Conservation (phyloP, 2,329 filamentous ascomycete species). For the Didymosphaeria variabile region DNA sequence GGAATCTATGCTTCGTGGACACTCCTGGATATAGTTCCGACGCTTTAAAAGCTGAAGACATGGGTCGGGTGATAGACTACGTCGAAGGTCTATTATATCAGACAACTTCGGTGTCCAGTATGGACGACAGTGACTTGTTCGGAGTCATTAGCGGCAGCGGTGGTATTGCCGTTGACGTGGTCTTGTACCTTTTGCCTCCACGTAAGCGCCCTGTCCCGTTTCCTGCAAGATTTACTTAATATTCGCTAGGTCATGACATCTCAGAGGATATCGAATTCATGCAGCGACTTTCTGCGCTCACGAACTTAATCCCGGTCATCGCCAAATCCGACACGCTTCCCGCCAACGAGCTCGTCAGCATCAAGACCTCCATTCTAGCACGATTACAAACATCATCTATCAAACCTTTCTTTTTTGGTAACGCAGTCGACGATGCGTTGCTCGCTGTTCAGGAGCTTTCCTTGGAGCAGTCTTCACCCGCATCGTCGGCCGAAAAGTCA, state of each 20-base stretch:
- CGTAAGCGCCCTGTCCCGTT: conserved; percentile 59
- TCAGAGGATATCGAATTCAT: conserved; percentile 76
- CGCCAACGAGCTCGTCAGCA: conserved; percentile 62
- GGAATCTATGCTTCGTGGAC: conserved; percentile 94
- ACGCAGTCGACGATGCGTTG: conserved; percentile 47
- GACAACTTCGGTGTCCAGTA: conserved; percentile 67
- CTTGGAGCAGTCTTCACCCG: conserved; percentile 22
- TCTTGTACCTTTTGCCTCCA: conserved; percentile 81
- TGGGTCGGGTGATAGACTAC: conserved; percentile 66
- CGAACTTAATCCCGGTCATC: conserved; percentile 86
- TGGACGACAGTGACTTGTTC: conserved; percentile 78
- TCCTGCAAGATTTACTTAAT: conserved; percentile 31
- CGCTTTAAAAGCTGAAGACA: conserved; percentile 45
- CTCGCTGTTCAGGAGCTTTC: conserved; percentile 45
- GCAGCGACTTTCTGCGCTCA: conserved; percentile 72
- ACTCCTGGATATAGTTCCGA: conserved; percentile 70
- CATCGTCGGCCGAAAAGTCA: conserved; percentile 11
- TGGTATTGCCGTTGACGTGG: conserved; percentile 82
- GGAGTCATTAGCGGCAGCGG: conserved; percentile 82
- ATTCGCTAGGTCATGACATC: conserved; percentile 43
- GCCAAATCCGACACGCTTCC: conserved; percentile 77
- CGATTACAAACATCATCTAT: conserved; percentile 68
- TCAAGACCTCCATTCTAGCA: conserved; percentile 68
- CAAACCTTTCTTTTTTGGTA: conserved; percentile 72
- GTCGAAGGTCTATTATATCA: conserved; percentile 74